These are phyloP conservation scores for Phellopilus nigrolimitatus DNA, from an alignment of 1,284 basidiomycete species.

Conservation along the genomic window DNA sequence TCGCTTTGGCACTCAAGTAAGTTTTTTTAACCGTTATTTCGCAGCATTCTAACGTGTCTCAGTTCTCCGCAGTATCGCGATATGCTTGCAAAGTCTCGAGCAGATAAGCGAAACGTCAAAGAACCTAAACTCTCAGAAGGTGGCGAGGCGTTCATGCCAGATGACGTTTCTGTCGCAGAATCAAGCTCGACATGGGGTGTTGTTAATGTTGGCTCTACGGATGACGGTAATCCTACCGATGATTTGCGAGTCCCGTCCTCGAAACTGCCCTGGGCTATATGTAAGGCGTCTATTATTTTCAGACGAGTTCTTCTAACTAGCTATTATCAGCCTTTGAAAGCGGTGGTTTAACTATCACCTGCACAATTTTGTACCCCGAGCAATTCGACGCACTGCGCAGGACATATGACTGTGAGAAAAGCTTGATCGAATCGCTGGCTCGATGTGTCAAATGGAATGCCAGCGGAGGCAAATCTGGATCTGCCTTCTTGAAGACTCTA, in stretches of 20 bases:
- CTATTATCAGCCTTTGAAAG: slow-evolving; percentile 73
- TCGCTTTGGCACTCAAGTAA: slow-evolving; percentile 90
- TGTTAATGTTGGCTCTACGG: slow-evolving; percentile 68
- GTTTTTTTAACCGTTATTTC: no score
- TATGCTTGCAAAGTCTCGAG: slow-evolving; percentile 70
- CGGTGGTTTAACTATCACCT: slow-evolving; percentile 89
- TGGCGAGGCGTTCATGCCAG: slow-evolving; percentile 81
- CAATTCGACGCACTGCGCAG: slow-evolving; percentile 94
- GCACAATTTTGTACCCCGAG: slow-evolving; percentile 93
- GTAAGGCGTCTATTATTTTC: slow-evolving; percentile 37
- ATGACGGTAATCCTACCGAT: slow-evolving; percentile 66
- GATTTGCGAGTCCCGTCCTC: slow-evolving; percentile 73
- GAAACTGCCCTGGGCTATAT: slow-evolving; percentile 73
- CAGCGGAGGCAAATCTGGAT: slow-evolving; percentile 87
- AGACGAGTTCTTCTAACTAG: slow-evolving; percentile 3
- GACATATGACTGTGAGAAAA: slow-evolving; percentile 90
- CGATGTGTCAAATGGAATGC: slow-evolving; percentile 97
- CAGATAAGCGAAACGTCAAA: slow-evolving; percentile 63
- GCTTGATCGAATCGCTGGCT: slow-evolving; percentile 90
- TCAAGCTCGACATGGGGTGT: slow-evolving; percentile 84
- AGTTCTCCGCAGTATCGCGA: slow-evolving; percentile 89
- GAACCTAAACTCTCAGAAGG: slow-evolving; percentile 65
- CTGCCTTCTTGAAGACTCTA: slow-evolving; percentile 92
- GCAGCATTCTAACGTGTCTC: slow-evolving; percentile 11
- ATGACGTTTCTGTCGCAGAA: slow-evolving; percentile 73